These are phyloP conservation scores for Botryotinia calthae DNA, from an alignment of 2,329 filamentous ascomycete species.

Conservation along the genomic window DNA sequence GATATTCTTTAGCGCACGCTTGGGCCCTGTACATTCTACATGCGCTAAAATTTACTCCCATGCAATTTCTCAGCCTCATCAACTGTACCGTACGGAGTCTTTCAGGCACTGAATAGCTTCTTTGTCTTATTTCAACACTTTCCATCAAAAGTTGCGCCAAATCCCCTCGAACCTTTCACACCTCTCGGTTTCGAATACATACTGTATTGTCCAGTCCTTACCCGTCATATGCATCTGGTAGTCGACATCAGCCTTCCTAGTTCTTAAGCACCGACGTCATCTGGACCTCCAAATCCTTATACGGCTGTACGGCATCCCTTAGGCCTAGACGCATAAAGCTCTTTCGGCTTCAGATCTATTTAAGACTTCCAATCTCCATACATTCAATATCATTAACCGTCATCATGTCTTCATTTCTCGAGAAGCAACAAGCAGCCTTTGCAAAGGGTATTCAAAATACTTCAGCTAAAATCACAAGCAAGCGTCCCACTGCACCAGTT, in stretches of 20 bases:
- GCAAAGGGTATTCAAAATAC: constrained; percentile 60
- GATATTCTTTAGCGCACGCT: background rate
- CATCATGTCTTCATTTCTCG: constrained; percentile 60
- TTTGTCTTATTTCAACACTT: background rate
- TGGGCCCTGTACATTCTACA: background rate
- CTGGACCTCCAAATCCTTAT: background rate
- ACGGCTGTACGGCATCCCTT: background rate
- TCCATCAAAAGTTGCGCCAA: background rate
- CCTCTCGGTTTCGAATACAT: background rate
- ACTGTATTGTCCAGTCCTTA: background rate
- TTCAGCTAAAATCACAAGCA: constrained; percentile 58
- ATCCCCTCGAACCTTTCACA: background rate
- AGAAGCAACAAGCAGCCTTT: constrained; percentile 63
- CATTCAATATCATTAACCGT: constrained; percentile 17
- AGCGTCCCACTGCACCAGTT: constrained; percentile 49
- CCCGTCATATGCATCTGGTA: background rate
- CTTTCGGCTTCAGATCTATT: background rate
- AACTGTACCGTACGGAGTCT: background rate
- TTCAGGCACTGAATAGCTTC: background rate
- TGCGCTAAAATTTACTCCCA: background rate
- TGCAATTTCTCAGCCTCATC: constrained; percentile 14
- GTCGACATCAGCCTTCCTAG: background rate
- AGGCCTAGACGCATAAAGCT: background rate
- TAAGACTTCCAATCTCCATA: background rate
- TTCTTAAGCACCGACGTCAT: background rate